Percentiles rank a stretch among this genome's conserved stretches.
phyloP scores from a whole-genome alignment of 2,329 filamentous ascomycete species.

The Penicillium italicum region DNA sequence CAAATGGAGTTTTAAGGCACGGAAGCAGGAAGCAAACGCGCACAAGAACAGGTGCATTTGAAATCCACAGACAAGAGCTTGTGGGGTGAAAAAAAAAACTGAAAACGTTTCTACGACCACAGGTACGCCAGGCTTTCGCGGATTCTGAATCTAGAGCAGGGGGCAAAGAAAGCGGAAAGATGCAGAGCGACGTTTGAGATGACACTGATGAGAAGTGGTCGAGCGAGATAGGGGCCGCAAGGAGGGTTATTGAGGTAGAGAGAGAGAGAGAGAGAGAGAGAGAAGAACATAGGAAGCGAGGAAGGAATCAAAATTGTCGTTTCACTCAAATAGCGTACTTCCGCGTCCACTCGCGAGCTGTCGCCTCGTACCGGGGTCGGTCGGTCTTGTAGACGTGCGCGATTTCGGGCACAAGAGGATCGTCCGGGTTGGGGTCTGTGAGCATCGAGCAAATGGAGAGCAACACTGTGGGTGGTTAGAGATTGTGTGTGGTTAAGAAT shows the following conservation, averaged over 20 bases:
- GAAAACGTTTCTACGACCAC: conserved; percentile 37
- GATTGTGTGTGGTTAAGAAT: not conserved
- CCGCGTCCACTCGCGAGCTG: conserved; percentile 95
- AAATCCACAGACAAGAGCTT: conserved; percentile 10
- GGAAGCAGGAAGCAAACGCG: conserved; percentile 17
- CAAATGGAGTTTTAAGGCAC: not conserved
- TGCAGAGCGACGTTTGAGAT: conserved; percentile 15
- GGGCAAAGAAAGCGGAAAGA: conserved; percentile 13
- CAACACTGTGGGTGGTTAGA: conserved; percentile 60
- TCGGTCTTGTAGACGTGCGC: conserved; percentile 99
- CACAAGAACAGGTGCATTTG: conserved; percentile 13
- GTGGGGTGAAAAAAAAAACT: conserved; percentile 20
- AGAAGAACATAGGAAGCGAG: conserved; percentile 20
- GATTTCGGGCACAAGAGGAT: conserved; percentile 97
- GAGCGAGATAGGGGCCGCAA: conserved; percentile 6
- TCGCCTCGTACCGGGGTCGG: conserved; percentile 90
- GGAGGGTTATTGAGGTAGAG: not conserved
- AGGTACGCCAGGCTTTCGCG: conserved; percentile 37
- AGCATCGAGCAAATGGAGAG: conserved; percentile 99
- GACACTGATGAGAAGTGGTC: conserved; percentile 7
- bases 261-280: not conserved
- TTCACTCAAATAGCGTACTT: conserved; percentile 86
- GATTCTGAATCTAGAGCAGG: conserved; percentile 22
- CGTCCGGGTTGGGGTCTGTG: conserved; percentile 98
- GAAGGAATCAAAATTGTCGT: conserved; percentile 25